Evolutionary conservation across 2,329 filamentous ascomycete genomes (phyloP).

Genomic region (Penicillium sp.): DNA sequence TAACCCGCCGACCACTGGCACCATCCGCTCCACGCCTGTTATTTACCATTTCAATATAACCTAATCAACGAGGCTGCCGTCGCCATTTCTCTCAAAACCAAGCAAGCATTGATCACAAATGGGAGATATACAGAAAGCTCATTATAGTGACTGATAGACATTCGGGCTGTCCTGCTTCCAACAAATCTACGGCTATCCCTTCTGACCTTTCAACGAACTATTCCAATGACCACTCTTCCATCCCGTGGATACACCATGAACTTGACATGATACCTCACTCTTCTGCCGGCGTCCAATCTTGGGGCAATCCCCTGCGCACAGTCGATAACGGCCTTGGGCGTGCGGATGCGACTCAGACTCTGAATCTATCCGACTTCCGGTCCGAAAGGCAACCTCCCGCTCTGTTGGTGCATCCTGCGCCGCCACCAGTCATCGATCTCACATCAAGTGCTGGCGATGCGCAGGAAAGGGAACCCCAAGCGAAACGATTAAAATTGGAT

Average conservation of each 20-base stretch:
- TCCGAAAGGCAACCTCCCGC: constrained; percentile 33
- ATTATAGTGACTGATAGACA: background rate
- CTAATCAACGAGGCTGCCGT: background rate
- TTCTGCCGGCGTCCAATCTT: constrained; percentile 45
- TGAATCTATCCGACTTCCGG: constrained; percentile 29
- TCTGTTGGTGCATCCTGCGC: constrained; percentile 31
- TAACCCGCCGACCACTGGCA: constrained; percentile 3
- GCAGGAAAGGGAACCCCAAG: constrained; percentile 41
- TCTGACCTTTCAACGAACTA: background rate
- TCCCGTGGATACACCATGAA: constrained; percentile 41
- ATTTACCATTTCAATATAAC: constrained; percentile 10
- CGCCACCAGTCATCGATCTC: constrained; percentile 43
- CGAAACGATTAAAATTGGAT: constrained; percentile 45
- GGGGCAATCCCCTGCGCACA: constrained; percentile 40
- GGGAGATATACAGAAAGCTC: constrained; percentile 5
- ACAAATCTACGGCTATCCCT: background rate
- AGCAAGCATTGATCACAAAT: background rate
- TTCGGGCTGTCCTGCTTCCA: background rate
- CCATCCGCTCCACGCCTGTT: constrained; percentile 18
- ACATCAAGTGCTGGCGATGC: constrained; percentile 35
- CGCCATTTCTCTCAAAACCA: background rate
- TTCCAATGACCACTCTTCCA: constrained; percentile 30
- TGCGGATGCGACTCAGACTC: constrained; percentile 31
- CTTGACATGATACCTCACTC: constrained; percentile 49
- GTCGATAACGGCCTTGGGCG: constrained; percentile 37